Evolutionary conservation across 306 rosid species (phyloP), one percentile per base, ranked within the genome.

Genomic region (Arachis hypogaea): DNA sequence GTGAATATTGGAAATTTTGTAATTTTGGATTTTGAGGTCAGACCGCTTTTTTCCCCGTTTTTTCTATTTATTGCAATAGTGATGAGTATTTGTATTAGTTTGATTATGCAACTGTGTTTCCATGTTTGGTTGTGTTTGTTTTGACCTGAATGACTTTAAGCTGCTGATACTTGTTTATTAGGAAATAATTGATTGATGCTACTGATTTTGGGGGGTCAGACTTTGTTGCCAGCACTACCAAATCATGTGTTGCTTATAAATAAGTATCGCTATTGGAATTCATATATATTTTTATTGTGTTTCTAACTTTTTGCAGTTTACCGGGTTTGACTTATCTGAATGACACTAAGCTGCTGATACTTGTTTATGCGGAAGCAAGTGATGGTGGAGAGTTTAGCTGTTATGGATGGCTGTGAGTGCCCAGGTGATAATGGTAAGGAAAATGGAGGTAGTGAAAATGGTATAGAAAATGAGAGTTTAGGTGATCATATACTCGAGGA

Each of bases 401-500:
- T 7, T 50, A 76, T 78, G 87, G 78, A 83, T 33, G 75, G 80
- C 16, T 62, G 72, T 63, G 55, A 69, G 82, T 77, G 60, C 73
- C 47, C 44, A 36, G 42, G 7, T 51, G 72, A 76, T 54, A 80
- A 75, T 78, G 85, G 70, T 63, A 63, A 8, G 68, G 88, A 76
- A 62, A 73, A 71, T 73, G 95, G 65, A 76, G 69, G 80, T 57
- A n/a, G 28, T 52, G 58, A 52, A 14, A 12, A 63, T 75, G 82
- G 54, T 45, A 63, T 8, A 47, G 86, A 71, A 62, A 73, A 71
- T 73, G 95, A 70, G 79, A 73, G 80, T 57, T 60, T 22, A 69
- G 89, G 66, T 30, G 85, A 74, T 49, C 77, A 64, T 38, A 22
- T 94, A 65, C 69, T 94, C 6, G 89, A 87, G 83, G 86, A 84